Base-by-base conservation (phyloP, 495 filamentous ascomycete genomes). In the Aspergillus ellipticus region DNA sequence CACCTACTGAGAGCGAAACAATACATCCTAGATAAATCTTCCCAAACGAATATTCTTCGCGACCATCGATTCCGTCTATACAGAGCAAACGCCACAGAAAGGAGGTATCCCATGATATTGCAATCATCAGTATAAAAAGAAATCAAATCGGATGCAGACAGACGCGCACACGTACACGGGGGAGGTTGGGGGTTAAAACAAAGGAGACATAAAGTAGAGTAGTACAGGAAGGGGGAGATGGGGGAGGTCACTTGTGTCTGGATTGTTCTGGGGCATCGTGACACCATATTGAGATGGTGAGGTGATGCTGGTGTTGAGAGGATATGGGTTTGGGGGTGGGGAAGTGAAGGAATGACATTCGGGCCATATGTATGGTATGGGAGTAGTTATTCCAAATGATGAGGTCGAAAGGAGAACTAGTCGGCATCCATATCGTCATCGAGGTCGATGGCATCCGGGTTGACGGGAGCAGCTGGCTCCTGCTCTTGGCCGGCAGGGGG, bases 371-470 rank as follows among this genome's bases (percentile, higher is more conserved):
- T 10, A 10, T 33, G 35, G 13, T 4, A 39, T 39, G 13, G 35
- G 10, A 39, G 13, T 39, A 39, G n/a, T n/a, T n/a, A n/a, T n/a
- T 39, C n/a, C 35, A 39, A 39, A 39, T 24, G 29, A 49, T 39
- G 26, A 55, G 39, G n/a, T 46, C 45, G 33, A 29, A 43, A 26
- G 21, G 21, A 35, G 37, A 19, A 29, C 54, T 62, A 68, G n/a
- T 80, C 74, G 29, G 74, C 78, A 57, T 81, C 79, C 70, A 81
- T 76, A 33, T 80, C 74, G 52, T 76, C 85, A 69, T 96, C 89
- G 56, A 97, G 78, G 64, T 94, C 87, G 67, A 96, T 95, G 17
- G 89, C 90, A 67, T 97, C 92, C 11, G 92, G 92, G 65, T 97
- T 97, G 15, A 80, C 77, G 7, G 83, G 73, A 3, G 77, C 65